Base-by-base conservation (phyloP, 2,329 filamentous ascomycete genomes). In the Fusarium cicatricum region DNA sequence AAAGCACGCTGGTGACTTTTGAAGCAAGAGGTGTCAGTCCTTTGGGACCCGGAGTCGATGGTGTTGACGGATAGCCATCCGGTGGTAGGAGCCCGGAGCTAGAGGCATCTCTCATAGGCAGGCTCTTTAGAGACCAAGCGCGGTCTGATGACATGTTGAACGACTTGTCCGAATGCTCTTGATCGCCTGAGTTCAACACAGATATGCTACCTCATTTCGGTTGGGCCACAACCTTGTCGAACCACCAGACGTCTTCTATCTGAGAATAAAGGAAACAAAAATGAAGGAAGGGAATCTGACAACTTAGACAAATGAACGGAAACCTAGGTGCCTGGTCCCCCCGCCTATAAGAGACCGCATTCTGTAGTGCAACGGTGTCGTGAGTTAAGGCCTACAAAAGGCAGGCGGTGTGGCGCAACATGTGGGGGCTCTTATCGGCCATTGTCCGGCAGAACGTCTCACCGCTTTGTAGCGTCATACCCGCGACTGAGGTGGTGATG, bases 1-100 rank as follows among this genome's bases (percentile, higher is more conserved):
- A 97, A 42, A 98, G 84, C 34, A 98, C 90, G 58, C 85, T 88
- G 19, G 91, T 90, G 65, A 97, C 85, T 71, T 95, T 92, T 57
- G 89, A 89, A 8, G 91, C 88, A 28, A 98, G 79, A 8, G 92
- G 89, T 73, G 86, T 91, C 12, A 78, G 69, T 16, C 78, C 69
- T 58, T 75, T 83, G 2, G 71, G 29, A 32, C 29, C 29, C 3
- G 8, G 62, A 19, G 72, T 42, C 12, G 60, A 39, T 19, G 57
- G 96, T 94, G 68, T 96, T 90, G 73, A 90, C 91, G 83, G 96
- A 96, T 68, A 96, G 79, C 76, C 91, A 86, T 78, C 91, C 92
- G 70, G 90, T 83, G 71, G 95, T 83, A 69, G 90, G 89, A 60
- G 91, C 87, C 50, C 58, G 26, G 58, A 55, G 67, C 65, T 50